These are phyloP conservation scores for Aspergillus spinulosporus DNA, from an alignment of 2,329 filamentous ascomycete species.

Conservation along the genomic window DNA sequence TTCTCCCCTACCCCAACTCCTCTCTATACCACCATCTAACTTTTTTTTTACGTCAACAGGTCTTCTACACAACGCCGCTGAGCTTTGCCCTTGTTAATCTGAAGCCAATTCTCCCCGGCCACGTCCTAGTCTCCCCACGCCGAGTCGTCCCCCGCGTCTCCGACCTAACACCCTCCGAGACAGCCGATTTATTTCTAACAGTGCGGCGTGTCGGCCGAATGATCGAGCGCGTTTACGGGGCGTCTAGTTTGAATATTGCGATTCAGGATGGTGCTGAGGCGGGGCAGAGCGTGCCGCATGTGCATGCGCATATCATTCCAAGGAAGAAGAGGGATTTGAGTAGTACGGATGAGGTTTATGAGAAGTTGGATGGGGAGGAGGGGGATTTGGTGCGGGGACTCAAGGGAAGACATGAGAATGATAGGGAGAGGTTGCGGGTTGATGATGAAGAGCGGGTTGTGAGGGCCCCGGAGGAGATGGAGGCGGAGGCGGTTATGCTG, in stretches of 20 bases:
- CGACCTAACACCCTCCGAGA: constrained; percentile 70
- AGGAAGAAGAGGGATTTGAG: constrained; percentile 61
- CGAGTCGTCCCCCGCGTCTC: constrained; percentile 69
- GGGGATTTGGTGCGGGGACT: constrained; percentile 72
- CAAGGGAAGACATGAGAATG: constrained; percentile 42
- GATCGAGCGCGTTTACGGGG: constrained; percentile 62
- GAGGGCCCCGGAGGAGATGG: constrained; percentile 43
- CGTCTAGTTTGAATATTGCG: constrained; percentile 83
- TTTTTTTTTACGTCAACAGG: constrained; percentile 51
- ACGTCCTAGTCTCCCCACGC: constrained; percentile 84
- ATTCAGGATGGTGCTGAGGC: constrained; percentile 91
- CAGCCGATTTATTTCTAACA: constrained; percentile 82
- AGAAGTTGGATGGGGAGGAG: constrained; percentile 76
- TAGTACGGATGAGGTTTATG: constrained; percentile 75
- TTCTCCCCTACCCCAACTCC: neutral
- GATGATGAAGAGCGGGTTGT: constrained; percentile 60
- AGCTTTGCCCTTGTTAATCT: constrained; percentile 92
- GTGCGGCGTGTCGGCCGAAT: constrained; percentile 80
- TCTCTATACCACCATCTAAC: neutral
- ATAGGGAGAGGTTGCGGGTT: constrained; percentile 15
- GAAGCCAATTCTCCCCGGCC: constrained; percentile 88
- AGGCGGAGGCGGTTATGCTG: constrained; percentile 47
- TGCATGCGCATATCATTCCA: constrained; percentile 91
- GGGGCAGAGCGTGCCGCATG: constrained; percentile 89
- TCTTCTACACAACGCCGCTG: constrained; percentile 78